Evolutionary conservation across 1,139 yeast species (phyloP).

Genomic region (Pichia cactophila): DNA sequence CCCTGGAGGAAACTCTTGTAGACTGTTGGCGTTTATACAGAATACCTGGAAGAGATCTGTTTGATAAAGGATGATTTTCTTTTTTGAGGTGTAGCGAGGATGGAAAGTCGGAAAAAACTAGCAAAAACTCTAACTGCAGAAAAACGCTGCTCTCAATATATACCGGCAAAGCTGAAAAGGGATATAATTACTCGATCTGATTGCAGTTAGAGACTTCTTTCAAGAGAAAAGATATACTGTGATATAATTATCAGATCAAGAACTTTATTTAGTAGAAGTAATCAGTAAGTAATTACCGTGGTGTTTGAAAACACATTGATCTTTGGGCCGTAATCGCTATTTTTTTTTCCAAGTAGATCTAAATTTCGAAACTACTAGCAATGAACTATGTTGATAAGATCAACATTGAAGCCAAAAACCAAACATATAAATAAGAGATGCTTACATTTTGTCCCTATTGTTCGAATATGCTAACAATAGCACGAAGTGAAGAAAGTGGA

Average conservation of each 20-base stretch:
- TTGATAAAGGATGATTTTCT: neutral
- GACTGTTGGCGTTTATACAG: neutral
- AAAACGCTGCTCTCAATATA: no score
- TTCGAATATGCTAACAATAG: slow-evolving; percentile 71
- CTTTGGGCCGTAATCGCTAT: neutral
- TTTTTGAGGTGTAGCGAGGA: neutral
- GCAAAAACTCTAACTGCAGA: no score
- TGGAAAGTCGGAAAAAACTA: neutral
- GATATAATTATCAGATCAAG: no score
- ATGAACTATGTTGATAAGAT: neutral
- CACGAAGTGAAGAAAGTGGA: slow-evolving; percentile 31
- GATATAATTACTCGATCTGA: no score
- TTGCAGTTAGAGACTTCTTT: no score
- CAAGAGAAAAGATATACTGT: no score
- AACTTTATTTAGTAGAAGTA: no score
- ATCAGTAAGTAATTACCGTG: no score
- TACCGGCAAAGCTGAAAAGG: no score
- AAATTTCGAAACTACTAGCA: neutral
- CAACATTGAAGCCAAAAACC: neutral
- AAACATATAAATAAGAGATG: slow-evolving; percentile 36
- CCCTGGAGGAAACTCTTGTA: neutral
- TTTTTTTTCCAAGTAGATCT: neutral
- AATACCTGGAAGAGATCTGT: neutral
- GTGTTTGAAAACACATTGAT: no score
- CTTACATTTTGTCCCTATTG: slow-evolving; percentile 91